Percentiles rank a stretch among this genome's conserved stretches.
Evolutionary conservation across 768 basidiomycete genomes (phyloP).

Genomic region (Chiua virens): DNA sequence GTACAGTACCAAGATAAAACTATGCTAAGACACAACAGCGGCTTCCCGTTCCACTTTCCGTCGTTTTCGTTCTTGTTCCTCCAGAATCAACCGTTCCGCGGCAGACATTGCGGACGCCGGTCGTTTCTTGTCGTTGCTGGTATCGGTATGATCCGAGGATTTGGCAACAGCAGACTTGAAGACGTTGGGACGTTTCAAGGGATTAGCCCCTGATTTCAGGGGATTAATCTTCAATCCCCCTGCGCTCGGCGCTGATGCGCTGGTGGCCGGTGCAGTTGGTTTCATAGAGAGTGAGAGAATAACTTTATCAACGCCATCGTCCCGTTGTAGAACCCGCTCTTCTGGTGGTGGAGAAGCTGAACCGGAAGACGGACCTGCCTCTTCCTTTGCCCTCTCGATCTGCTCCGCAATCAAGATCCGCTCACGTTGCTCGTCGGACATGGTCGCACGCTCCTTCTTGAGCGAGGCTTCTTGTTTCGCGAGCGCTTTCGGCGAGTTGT

Average conservation of each 20-base stretch:
- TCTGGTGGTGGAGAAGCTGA: slow-evolving; percentile 43
- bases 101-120: slow-evolving; percentile 68
- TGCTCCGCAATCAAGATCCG: slow-evolving; percentile 87
- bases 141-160: slow-evolving; percentile 26
- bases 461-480: slow-evolving; percentile 83
- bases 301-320: slow-evolving; percentile 71
- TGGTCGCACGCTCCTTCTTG: slow-evolving; percentile 90
- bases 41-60: slow-evolving; percentile 66
- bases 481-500: slow-evolving; percentile 91
- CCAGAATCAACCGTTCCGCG: slow-evolving; percentile 82
- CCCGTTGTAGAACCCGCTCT: slow-evolving; percentile 63
- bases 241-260: slow-evolving; percentile 32
- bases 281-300: slow-evolving; percentile 72
- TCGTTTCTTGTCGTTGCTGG: slow-evolving; percentile 58
- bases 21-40: slow-evolving; percentile 12
- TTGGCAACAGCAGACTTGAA: slow-evolving; percentile 56
- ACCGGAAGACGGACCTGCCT: slow-evolving; percentile 29
- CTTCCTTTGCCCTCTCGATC: slow-evolving; percentile 81
- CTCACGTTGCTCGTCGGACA: slow-evolving; percentile 94
- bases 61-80: slow-evolving; percentile 89
- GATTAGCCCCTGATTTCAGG: slow-evolving; percentile 44
- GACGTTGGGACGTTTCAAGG: slow-evolving; percentile 72
- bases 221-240: slow-evolving; percentile 61
- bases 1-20: slow-evolving; percentile 5
- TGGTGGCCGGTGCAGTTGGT: slow-evolving; percentile 33